Percentiles rank a stretch among this genome's conserved stretches.
phyloP scores from a whole-genome alignment of 805 yeast genomes.

The Candida suzukii region DNA sequence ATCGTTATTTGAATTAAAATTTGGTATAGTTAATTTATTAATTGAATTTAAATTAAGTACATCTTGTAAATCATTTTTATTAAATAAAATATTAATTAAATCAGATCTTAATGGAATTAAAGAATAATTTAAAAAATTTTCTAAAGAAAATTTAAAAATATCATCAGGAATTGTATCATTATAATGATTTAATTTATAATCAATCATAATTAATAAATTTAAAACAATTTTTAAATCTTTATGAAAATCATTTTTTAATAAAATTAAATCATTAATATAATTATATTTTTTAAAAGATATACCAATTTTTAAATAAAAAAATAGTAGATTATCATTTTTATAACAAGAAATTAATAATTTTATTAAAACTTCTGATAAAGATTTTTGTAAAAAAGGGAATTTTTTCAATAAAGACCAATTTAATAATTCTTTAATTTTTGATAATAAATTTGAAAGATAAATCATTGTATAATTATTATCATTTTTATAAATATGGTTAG shows the following conservation, averaged over 20 bases:
- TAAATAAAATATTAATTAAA: too few species aligned
- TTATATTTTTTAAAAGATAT: constrained; percentile 7
- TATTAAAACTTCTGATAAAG: constrained; percentile 20
- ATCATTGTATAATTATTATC: constrained; percentile 9
- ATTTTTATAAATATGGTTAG: constrained; percentile 9
- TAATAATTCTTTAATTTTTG: constrained; percentile 18
- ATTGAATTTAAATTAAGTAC: too few species aligned
- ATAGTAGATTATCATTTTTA: constrained; percentile 9
- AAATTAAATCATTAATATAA: constrained; percentile 4
- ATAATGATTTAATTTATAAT: neutral
- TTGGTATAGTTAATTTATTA: too few species aligned
- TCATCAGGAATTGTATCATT: too few species aligned
- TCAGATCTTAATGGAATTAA: too few species aligned
- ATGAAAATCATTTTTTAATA: constrained; percentile 4
- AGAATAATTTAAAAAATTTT: too few species aligned
- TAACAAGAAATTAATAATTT: constrained; percentile 12
- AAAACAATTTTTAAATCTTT: constrained; percentile 15
- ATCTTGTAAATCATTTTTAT: too few species aligned
- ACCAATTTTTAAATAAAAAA: constrained; percentile 17
- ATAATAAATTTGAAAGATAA: constrained; percentile 11
- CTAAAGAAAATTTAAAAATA: too few species aligned
- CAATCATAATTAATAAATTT: constrained; percentile 6
- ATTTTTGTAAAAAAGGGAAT: constrained; percentile 18
- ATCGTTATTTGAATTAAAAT: too few species aligned
- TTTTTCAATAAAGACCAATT: constrained; percentile 21